Conservation (phyloP, 169 alveolate species). For the Plasmodium fragile region DNA sequence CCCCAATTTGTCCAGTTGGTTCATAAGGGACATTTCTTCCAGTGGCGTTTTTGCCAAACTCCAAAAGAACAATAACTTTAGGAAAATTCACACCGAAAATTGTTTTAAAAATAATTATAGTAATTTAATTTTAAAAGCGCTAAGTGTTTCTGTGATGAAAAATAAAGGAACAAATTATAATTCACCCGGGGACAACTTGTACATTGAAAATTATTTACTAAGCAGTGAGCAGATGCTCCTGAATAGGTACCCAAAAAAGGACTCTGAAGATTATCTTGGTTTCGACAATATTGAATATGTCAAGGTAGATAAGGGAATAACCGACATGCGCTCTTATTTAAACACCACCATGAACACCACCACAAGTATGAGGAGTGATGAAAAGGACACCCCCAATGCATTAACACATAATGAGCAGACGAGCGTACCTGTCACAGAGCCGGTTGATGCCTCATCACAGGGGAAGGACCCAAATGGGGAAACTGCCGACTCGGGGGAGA, state of each 20-base stretch:
- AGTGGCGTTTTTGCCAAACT: slow-evolving; percentile 47
- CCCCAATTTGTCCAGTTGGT: slow-evolving; percentile 44
- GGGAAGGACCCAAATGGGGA: not conserved
- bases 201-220: slow-evolving; percentile 34
- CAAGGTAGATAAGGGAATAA: slow-evolving; percentile 4
- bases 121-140: slow-evolving; percentile 33
- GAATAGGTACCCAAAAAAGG: slow-evolving; percentile 21
- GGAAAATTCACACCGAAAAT: slow-evolving; percentile 45
- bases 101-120: slow-evolving; percentile 32
- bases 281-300: slow-evolving; percentile 21
- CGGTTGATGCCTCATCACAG: not conserved
- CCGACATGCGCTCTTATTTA: slow-evolving; percentile 11
- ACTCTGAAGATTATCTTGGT: slow-evolving; percentile 13
- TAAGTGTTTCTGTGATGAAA: slow-evolving; percentile 32
- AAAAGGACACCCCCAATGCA: not conserved
- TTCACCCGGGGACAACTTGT: not conserved
- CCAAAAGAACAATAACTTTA: slow-evolving; percentile 55
- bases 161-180: not conserved
- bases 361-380: not conserved
- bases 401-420: not conserved
- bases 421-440: not conserved
- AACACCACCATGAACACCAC: slow-evolving; percentile 21
- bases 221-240: slow-evolving; percentile 39
- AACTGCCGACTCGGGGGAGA: not conserved
- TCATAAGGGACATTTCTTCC: slow-evolving; percentile 35